These are phyloP conservation scores for Pugionium cornutum DNA, from an alignment of 345 rosid species.

Conservation along the genomic window DNA sequence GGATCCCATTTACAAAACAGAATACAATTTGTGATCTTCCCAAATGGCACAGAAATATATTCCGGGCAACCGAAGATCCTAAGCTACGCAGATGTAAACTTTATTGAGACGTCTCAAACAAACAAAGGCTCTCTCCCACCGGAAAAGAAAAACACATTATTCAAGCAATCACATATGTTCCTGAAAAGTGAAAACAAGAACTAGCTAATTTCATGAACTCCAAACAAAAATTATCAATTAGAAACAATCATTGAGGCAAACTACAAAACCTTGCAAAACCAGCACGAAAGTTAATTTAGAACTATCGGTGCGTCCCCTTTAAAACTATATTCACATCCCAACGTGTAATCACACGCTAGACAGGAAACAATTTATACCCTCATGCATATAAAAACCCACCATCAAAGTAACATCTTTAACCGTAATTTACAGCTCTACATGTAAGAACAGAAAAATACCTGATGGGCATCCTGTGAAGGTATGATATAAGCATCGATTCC, in stretches of 20 bases:
- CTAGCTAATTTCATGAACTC: not conserved
- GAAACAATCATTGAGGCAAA: not conserved
- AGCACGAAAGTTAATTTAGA: not conserved
- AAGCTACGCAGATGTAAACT: not conserved
- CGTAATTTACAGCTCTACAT: not conserved
- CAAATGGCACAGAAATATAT: not conserved
- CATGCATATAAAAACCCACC: not conserved
- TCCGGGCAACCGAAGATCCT: not conserved
- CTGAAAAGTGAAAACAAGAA: not conserved
- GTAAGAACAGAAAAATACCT: slow-evolving; percentile 45
- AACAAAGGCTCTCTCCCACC: not conserved
- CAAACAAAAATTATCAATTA: not conserved
- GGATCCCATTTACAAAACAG: not conserved
- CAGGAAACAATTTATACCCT: not conserved
- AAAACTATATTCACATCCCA: not conserved
- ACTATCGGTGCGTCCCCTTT: not conserved
- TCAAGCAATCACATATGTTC: not conserved
- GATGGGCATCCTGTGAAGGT: slow-evolving; percentile 98
- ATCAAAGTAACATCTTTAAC: not conserved
- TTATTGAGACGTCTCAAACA: not conserved
- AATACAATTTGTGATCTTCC: not conserved
- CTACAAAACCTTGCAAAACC: not conserved
- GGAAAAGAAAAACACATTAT: not conserved
- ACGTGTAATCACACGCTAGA: not conserved
- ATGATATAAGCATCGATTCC: slow-evolving; percentile 91